Conservation (phyloP, 495 filamentous ascomycete genomes). For the Chaetomium cochliodes region DNA sequence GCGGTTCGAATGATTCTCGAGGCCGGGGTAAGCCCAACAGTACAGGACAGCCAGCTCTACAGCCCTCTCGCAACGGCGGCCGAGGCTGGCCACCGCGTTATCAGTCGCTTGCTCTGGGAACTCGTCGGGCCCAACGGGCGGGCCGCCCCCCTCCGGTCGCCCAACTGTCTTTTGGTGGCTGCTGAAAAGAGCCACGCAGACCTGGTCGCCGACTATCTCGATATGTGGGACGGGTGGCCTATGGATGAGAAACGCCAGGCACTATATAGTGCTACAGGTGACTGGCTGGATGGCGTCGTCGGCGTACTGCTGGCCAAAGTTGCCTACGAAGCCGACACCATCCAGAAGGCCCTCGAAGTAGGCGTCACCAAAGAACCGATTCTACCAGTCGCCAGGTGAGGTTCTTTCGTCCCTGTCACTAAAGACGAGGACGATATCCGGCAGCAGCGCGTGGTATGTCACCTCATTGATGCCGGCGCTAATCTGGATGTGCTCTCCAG, state of each 20-base stretch:
- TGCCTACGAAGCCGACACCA: conserved; percentile 2
- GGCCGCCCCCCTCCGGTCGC: not conserved
- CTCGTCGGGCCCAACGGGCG: conserved; percentile 9
- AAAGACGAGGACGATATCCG: not conserved
- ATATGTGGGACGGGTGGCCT: conserved; percentile 8
- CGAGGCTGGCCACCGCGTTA: not conserved
- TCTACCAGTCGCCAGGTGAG: not conserved
- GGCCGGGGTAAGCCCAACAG: conserved; percentile 11
- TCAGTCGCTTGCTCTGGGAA: conserved; percentile 5
- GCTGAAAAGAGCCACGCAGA: conserved; percentile 1
- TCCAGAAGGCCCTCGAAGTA: conserved; percentile 5
- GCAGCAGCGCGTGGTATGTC: not conserved
- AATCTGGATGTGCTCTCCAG: not conserved
- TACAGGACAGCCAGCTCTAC: not conserved
- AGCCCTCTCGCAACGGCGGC: not conserved
- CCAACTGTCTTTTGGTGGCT: not conserved
- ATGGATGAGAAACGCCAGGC: not conserved
- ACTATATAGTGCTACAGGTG: not conserved
- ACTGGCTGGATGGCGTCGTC: not conserved
- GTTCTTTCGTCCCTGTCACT: not conserved
- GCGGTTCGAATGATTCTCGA: conserved; percentile 9
- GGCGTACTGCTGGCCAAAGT: not conserved
- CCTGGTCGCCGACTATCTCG: conserved; percentile 11
- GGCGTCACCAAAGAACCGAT: not conserved
- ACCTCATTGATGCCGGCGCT: conserved; percentile 4